Base-by-base conservation (phyloP, 169 alveolate species). In the Eimeria necatrix region DNA sequence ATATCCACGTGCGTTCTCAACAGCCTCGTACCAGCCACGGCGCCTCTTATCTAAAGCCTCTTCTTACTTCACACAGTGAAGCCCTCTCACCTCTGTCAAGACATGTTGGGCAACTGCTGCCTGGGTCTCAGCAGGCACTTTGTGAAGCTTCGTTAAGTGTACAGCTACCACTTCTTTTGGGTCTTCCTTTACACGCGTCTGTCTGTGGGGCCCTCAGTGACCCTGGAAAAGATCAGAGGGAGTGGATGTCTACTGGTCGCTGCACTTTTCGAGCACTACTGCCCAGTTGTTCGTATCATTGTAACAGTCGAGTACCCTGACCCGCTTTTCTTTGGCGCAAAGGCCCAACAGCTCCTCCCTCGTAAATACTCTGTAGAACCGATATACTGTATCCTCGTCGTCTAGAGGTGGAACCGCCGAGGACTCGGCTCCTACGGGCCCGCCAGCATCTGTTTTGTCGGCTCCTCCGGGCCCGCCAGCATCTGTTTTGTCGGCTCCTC, bases 281-380 rank as follows among this genome's bases (percentile, higher is more conserved):
- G 87, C 96, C 97, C 97, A 96, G 74, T 96, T 96, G 93, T 96
- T 96, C 41, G 87, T 68, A 78, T 96, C 96, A 71, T 94, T 92
- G 92, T 73, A 96, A 52, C 91, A 94, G 81, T 94, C 95, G 8
- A 94, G 95, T 20, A 96, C 94, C 20, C 87, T 68, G 53, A 96
- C 94, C 5, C 96, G 95, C 32, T 60, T 18, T 51, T 94, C 94
- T 70, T 96, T 84, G 6, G 86, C 83, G 80, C 97, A 96, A 22
- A 98, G 93, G 87, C 93, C 97, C 93, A 98, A 98, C 22, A 98
- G 95, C 95, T 98, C 99, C 64, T 98, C 99, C 95, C 98, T 91
- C 84, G 96, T 96, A 96, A 98, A 98, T 22, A 98, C 98, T 96
- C 98, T 99, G 96, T 98, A 98, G 97, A 97, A 98, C 93, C 99